Evolutionary conservation across 2,329 filamentous ascomycete genomes (phyloP), one percentile per base, ranked within the genome.

Genomic region (Ilyonectria robusta): DNA sequence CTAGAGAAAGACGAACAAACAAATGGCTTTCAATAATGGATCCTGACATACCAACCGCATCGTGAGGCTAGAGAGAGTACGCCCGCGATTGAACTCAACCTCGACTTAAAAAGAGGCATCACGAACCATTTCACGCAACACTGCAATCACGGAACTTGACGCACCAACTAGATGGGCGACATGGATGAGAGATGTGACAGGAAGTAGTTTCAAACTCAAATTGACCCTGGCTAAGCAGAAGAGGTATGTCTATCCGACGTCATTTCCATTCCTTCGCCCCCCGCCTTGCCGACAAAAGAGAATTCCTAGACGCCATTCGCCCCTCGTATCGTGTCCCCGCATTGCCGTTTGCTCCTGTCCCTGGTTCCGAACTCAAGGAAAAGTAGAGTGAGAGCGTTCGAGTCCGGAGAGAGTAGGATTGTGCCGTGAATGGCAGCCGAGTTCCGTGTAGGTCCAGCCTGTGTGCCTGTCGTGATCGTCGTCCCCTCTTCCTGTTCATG

Each of bases 401-500:
- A 33, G 31, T 21, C 15, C 6, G 23, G 47, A 29, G 23, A 21
- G 21, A 44, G 19, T 21, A 56, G 26, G 40, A 7, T n/a, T 42
- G 40, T n/a, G 40, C 15, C 19, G 23, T 31, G 42, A 61, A 53
- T 26, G 53, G 37, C 48, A 51, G 48, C 33, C 15, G 50, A 21
- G 50, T 35, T 53, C n/a, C 31, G 50, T 21, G 6, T 35, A 53
- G 50, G 50, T n/a, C 59, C 59, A 54, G 50, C 48, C 50, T 55
- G 44, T 55, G 50, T 35, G 37, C 29, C 42, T 53, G 31, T 35
- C 19, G 4, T 35, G n/a, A 21, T 23, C 33, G 9, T 35, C 50
- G n/a, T 53, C n/a, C 29, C 29, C 47, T 53, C 17, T 19, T 60
- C 58, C 17, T 57, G 26, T 57, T 44, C 40, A 57, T 57, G 31